These are phyloP conservation scores for Eucalyptus lansdowneana DNA, from an alignment of 345 rosid species.

Conservation along the genomic window DNA sequence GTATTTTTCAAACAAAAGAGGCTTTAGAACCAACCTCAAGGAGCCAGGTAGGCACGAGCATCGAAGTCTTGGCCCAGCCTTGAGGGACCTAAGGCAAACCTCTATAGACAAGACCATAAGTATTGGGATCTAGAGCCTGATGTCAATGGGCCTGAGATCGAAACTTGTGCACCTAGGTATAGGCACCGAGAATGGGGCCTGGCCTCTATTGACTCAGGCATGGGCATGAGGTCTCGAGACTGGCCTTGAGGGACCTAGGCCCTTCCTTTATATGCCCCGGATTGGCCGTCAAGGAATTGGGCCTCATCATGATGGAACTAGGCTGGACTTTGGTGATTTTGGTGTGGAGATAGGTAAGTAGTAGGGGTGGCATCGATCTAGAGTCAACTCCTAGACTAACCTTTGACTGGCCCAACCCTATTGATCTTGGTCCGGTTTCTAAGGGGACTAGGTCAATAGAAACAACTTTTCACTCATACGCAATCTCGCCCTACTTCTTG, in stretches of 20 bases:
- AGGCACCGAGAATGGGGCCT: background rate
- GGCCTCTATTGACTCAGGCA: background rate
- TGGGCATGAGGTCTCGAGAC: background rate
- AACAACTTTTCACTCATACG: too few relatives aligned
- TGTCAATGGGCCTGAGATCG: background rate
- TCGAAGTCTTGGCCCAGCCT: background rate
- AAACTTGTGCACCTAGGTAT: background rate
- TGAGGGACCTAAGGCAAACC: background rate
- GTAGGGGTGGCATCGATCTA: accelerated
- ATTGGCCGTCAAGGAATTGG: background rate
- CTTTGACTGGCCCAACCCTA: accelerated
- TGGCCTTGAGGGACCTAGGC: background rate
- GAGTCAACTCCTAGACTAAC: too few relatives aligned
- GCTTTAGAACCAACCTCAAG: background rate
- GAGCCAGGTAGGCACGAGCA: accelerated
- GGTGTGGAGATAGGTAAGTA: background rate
- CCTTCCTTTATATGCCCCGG: background rate
- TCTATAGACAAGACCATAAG: background rate
- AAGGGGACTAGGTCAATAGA: too few relatives aligned
- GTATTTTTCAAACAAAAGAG: background rate
- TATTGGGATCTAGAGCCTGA: background rate
- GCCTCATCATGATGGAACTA: background rate
- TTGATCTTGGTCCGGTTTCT: accelerated
- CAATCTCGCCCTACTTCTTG: too few relatives aligned
- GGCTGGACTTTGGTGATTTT: background rate